phyloP scores from a whole-genome alignment of 2,329 filamentous ascomycete genomes.

The Plectosphaerella sp. region DNA sequence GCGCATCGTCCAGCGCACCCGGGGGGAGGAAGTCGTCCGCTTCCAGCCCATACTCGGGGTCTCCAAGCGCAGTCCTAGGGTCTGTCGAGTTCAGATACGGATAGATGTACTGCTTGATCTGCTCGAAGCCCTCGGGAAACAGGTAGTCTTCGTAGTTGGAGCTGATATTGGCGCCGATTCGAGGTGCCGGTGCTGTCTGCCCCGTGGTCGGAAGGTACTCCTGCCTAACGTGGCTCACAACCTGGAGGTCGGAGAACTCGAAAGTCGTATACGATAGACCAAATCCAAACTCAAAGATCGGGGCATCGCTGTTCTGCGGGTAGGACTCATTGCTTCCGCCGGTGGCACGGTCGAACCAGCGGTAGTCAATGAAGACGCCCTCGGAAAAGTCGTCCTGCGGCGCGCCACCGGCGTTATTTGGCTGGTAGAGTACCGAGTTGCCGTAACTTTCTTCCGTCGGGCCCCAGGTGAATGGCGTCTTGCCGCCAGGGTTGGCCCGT shows the following conservation, averaged over 20 bases:
- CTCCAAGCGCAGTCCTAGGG: slow-evolving; percentile 46
- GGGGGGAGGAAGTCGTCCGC: slow-evolving; percentile 57
- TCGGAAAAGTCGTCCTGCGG: slow-evolving; percentile 74
- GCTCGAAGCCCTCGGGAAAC: slow-evolving; percentile 57
- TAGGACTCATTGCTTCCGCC: slow-evolving; percentile 22
- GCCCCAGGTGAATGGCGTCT: slow-evolving; percentile 78
- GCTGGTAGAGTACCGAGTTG: slow-evolving; percentile 59
- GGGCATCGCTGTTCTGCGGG: slow-evolving; percentile 42
- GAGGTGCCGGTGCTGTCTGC: slow-evolving; percentile 57
- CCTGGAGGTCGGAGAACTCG: slow-evolving; percentile 62
- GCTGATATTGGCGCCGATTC: slow-evolving; percentile 55
- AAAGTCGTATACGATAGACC: slow-evolving; percentile 81
- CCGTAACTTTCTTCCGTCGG: slow-evolving; percentile 63
- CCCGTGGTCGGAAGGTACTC: slow-evolving; percentile 58
- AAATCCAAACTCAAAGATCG: slow-evolving; percentile 77
- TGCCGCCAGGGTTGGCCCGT: slow-evolving; percentile 69
- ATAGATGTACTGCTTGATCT: slow-evolving; percentile 58
- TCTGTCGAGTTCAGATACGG: slow-evolving; percentile 66
- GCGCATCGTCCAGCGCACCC: slow-evolving; percentile 46
- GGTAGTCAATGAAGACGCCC: slow-evolving; percentile 79
- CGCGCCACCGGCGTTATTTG: slow-evolving; percentile 61
- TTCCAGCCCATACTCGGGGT: slow-evolving; percentile 56
- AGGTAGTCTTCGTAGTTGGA: slow-evolving; percentile 60
- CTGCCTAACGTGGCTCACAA: slow-evolving; percentile 44
- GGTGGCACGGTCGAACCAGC: slow-evolving; percentile 63